A percentile compares a stretch with the other conserved stretches of the same genome.
Conservation (phyloP, 768 basidiomycete species). For the Lepiota brunneoincarnata region DNA sequence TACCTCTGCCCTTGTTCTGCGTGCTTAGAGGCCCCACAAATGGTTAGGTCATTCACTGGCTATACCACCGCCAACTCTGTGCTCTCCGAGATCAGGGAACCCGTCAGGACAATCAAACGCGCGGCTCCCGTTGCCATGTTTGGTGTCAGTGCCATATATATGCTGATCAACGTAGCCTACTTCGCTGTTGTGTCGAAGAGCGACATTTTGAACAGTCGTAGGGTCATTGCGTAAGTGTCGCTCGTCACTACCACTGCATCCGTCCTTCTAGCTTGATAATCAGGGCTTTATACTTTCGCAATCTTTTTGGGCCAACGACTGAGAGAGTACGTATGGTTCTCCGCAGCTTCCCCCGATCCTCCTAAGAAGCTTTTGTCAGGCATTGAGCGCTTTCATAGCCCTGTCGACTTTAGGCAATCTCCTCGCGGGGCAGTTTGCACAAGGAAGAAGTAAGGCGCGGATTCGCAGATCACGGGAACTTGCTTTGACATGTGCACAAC, state of each 20-base stretch:
- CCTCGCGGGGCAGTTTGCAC: constrained; percentile 59
- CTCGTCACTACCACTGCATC: background rate
- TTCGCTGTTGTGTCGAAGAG: constrained; percentile 70
- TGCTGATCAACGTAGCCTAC: constrained; percentile 70
- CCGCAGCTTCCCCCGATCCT: background rate
- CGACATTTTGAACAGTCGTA: constrained; percentile 62
- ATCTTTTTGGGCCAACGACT: constrained; percentile 60
- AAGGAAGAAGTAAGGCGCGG: constrained; percentile 52
- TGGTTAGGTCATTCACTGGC: constrained; percentile 62
- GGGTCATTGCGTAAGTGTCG: constrained; percentile 61
- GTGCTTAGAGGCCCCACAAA: background rate
- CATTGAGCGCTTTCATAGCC: constrained; percentile 59
- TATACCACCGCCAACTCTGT: constrained; percentile 78
- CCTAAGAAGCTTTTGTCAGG: constrained; percentile 28
- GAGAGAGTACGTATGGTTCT: constrained; percentile 44
- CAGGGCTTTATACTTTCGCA: constrained; percentile 73
- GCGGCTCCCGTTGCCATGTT: constrained; percentile 68
- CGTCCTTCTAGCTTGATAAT: background rate
- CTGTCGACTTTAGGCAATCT: constrained; percentile 66
- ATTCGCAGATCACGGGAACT: background rate
- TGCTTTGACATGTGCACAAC: background rate
- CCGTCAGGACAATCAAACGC: constrained; percentile 65
- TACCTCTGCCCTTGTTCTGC: background rate
- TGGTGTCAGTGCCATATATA: constrained; percentile 56
- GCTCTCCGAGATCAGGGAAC: constrained; percentile 67